phyloP scores from a whole-genome alignment of 352 stramenopile species.

The Phytopythium helicoides region DNA sequence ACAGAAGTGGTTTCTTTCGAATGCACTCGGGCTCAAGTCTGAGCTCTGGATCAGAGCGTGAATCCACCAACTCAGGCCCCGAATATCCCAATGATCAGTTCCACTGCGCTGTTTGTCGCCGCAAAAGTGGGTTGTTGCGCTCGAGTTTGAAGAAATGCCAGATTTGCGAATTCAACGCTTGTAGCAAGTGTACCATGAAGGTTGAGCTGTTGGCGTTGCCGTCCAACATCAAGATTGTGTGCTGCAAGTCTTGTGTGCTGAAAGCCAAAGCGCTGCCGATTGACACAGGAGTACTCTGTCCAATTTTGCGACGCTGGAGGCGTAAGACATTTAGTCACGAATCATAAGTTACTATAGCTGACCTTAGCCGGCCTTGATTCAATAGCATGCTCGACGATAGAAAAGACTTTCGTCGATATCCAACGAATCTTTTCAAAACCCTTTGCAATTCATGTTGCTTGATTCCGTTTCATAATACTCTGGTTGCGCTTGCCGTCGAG shows the following conservation, averaged over 20 bases:
- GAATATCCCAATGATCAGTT: no score
- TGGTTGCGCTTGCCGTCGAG: not conserved
- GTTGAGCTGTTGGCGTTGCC: slow-evolving; percentile 24
- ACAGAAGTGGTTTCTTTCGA: no score
- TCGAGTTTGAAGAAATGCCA: slow-evolving; percentile 21
- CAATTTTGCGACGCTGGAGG: slow-evolving; percentile 13
- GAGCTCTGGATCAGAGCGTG: no score
- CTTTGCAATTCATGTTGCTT: no score
- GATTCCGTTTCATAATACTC: no score
- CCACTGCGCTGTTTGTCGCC: not conserved
- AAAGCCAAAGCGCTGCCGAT: slow-evolving; percentile 27
- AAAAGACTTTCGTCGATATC: no score
- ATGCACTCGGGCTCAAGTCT: no score
- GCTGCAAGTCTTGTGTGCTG: slow-evolving; percentile 43
- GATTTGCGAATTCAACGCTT: slow-evolving; percentile 28
- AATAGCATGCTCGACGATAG: not conserved
- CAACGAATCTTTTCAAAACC: no score
- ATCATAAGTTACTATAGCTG: not conserved
- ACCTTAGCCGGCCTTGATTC: not conserved
- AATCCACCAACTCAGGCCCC: no score
- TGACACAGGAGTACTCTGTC: slow-evolving; percentile 35
- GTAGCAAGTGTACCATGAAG: slow-evolving; percentile 41
- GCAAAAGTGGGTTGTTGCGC: slow-evolving; percentile 9
- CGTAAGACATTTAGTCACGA: not conserved
- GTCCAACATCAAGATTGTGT: slow-evolving; percentile 24